Evolutionary conservation across 257 asterid genomes (phyloP), one percentile per base, ranked within the genome.

Genomic region (Cinchona pubescens): DNA sequence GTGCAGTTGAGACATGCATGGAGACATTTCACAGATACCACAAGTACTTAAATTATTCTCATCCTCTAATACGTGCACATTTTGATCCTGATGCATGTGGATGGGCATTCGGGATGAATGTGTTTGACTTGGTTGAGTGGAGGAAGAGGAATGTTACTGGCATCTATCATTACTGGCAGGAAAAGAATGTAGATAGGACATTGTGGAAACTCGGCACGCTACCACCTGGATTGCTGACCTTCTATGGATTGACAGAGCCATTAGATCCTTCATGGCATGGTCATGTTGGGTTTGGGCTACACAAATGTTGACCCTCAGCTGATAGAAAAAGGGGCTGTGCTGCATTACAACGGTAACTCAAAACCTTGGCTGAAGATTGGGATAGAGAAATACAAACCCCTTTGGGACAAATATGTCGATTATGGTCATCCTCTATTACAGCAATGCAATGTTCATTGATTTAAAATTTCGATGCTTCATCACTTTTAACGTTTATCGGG

Each of bases 81-180:
- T 86, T 86, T 79, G 89, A 86, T 75, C 87, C 87, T 40, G 87
- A 86, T 81, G 89, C 87, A n/a, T 86, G 89, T 76, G 89, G 89
- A 34, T 85, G 89, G 89, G 89, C 89, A 10, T 85, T 85, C 29
- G 87, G 87, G 51, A 86, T 86, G 89, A 86, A 86, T 53, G 76
- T 86, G 43, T 86, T 86, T 35, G 86, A 86, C 69, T 79, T 86
- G 76, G 85, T 83, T 49, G 80, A 83, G 58, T 86, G 89, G 89
- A 81, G 89, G 42, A 83, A 83, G 64, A 81, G 78, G 69, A 79
- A 86, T 59, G 89, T 83, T 11, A 86, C 89, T 0, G 89, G 86
- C 65, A 86, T 81, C 27, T 86, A 86, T 45, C 89, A 86, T 51
- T 83, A 86, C 72, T 86, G 89, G 89, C 89, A 83, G 78, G 87